Evolutionary conservation across 768 basidiomycete genomes (phyloP).

Genomic region (Tulasnella sp.): DNA sequence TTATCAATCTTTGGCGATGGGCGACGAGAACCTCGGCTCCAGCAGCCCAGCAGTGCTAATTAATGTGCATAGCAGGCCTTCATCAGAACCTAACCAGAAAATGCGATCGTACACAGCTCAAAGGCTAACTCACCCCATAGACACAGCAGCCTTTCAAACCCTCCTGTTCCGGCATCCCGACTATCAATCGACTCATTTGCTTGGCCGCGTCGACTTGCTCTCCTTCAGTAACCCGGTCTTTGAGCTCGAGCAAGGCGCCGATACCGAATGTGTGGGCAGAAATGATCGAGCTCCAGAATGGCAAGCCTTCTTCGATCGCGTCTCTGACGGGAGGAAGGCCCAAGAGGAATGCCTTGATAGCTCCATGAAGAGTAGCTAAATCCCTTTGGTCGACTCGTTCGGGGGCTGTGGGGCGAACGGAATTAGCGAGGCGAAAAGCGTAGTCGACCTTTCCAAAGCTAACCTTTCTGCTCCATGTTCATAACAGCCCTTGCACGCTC

Average conservation of each 20-base stretch:
- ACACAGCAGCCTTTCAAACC: not conserved
- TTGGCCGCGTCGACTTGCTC: not conserved
- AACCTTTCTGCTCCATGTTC: not conserved
- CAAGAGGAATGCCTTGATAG: not conserved
- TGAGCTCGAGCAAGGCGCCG: not conserved
- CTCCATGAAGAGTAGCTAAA: not conserved
- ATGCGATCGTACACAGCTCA: not conserved
- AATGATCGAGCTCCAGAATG: not conserved
- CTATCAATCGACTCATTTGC: not conserved
- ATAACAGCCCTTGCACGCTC: not conserved
- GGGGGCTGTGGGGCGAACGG: not conserved
- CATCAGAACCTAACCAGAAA: not conserved
- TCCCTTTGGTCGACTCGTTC: not conserved
- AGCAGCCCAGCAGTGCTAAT: not conserved
- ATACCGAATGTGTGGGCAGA: not conserved
- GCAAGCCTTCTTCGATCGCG: not conserved
- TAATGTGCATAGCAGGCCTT: not conserved
- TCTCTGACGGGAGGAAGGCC: not conserved
- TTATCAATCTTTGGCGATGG: not conserved
- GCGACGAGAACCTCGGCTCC: not conserved
- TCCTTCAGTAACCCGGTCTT: not conserved
- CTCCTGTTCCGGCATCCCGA: not conserved
- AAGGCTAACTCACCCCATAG: not conserved
- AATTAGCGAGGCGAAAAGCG: not conserved
- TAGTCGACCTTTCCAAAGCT: not conserved